These are phyloP conservation scores for Grigorovia yakushimaensis DNA, from an alignment of 805 yeast species.

Conservation along the genomic window DNA sequence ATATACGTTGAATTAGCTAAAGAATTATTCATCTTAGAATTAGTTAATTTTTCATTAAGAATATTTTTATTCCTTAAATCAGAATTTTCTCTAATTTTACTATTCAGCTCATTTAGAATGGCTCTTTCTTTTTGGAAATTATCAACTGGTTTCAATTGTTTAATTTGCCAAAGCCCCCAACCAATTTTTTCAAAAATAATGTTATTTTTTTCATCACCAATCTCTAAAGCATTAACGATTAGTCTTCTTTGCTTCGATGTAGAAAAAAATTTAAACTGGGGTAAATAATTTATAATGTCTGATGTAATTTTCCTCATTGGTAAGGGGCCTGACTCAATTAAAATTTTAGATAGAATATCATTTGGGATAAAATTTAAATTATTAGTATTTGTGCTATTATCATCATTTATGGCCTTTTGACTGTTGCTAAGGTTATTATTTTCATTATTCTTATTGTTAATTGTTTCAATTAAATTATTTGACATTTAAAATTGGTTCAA, in stretches of 20 bases:
- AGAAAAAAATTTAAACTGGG: slow-evolving; percentile 69
- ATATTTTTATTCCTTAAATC: slow-evolving; percentile 22
- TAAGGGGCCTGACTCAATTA: slow-evolving; percentile 70
- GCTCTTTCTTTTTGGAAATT: slow-evolving; percentile 31
- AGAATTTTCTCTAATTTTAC: slow-evolving; percentile 35
- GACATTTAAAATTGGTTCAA: too few species aligned
- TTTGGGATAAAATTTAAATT: slow-evolving; percentile 22
- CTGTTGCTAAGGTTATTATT: too few species aligned
- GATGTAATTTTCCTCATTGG: slow-evolving; percentile 85
- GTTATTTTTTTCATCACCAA: slow-evolving; percentile 41
- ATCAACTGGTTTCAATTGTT: slow-evolving; percentile 28
- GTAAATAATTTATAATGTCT: slow-evolving; percentile 61
- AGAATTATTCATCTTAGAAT: neutral
- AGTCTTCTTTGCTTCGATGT: slow-evolving; percentile 81
- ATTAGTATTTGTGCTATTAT: too few species aligned
- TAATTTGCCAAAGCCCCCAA: slow-evolving; percentile 91
- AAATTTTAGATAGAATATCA: slow-evolving; percentile 44
- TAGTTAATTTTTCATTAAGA: neutral
- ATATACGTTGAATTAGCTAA: slow-evolving; percentile 19
- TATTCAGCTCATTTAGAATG: slow-evolving; percentile 30
- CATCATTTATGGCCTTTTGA: too few species aligned
- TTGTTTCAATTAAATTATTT: too few species aligned
- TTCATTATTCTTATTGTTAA: too few species aligned
- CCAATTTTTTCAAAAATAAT: slow-evolving; percentile 89
- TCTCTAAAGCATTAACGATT: slow-evolving; percentile 79